phyloP scores from a whole-genome alignment of 2,329 filamentous ascomycete species.

The Aureobasidium pullulans region DNA sequence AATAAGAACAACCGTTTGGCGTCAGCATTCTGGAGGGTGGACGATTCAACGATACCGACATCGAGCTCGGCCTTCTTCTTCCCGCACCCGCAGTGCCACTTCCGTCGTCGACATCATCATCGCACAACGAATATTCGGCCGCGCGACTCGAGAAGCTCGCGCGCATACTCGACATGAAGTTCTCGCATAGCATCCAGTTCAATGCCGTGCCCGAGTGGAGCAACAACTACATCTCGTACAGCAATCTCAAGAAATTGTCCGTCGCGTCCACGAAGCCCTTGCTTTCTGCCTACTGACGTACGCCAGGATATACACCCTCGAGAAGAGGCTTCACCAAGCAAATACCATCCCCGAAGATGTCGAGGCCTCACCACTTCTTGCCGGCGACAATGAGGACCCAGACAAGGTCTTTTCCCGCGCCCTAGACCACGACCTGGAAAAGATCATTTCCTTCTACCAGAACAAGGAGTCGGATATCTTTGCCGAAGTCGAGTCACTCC shows the following conservation, averaged over 20 bases:
- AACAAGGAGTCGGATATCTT: slow-evolving; percentile 84
- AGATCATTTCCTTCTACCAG: slow-evolving; percentile 85
- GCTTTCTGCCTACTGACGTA: not conserved
- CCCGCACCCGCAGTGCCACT: slow-evolving; percentile 7
- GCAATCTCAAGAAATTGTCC: slow-evolving; percentile 96
- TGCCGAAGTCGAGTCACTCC: slow-evolving; percentile 69
- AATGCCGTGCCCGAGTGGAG: slow-evolving; percentile 99
- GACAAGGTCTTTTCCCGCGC: slow-evolving; percentile 75
- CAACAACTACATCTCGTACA: slow-evolving; percentile 95
- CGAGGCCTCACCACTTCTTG: slow-evolving; percentile 78
- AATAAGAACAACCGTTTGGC: not conserved
- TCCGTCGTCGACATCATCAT: slow-evolving; percentile 2
- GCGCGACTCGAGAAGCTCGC: slow-evolving; percentile 9
- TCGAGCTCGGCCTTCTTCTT: slow-evolving; percentile 12
- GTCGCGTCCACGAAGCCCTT: slow-evolving; percentile 29
- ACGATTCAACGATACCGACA: slow-evolving; percentile 4
- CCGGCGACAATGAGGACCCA: slow-evolving; percentile 56
- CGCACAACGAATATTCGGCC: not conserved
- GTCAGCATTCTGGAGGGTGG: slow-evolving; percentile 9
- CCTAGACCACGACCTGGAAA: slow-evolving; percentile 84
- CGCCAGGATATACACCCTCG: slow-evolving; percentile 81
- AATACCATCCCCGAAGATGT: slow-evolving; percentile 54
- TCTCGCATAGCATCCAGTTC: slow-evolving; percentile 98
- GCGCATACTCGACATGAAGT: slow-evolving; percentile 78
- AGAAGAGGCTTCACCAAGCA: slow-evolving; percentile 67